Percentiles rank a stretch among this genome's conserved stretches.
phyloP scores from a whole-genome alignment of 495 filamentous ascomycete genomes.

The Viridothelium virens region DNA sequence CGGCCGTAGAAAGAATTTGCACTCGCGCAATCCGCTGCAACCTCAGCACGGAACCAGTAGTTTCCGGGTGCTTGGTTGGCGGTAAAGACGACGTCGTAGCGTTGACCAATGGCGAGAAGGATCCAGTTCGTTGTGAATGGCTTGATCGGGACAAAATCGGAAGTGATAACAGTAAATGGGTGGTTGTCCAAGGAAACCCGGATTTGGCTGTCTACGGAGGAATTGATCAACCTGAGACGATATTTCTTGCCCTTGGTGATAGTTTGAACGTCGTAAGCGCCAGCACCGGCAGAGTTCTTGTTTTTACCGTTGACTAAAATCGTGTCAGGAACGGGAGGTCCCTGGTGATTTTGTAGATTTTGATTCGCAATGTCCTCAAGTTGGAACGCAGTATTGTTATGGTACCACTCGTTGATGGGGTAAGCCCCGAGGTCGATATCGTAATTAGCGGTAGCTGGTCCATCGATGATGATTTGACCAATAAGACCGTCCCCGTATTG shows the following conservation, averaged over 20 bases:
- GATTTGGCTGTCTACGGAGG: constrained; percentile 30
- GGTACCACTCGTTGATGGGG: constrained; percentile 33
- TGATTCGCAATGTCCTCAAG: constrained; percentile 23
- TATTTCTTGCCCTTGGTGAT: constrained; percentile 34
- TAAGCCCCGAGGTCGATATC: constrained; percentile 34
- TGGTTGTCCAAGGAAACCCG: constrained; percentile 34
- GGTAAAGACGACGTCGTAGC: constrained; percentile 37
- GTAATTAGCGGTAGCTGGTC: constrained; percentile 35
- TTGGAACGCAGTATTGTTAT: constrained; percentile 15
- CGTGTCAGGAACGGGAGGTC: constrained; percentile 30
- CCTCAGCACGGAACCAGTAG: constrained; percentile 35
- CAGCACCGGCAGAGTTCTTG: constrained; percentile 27
- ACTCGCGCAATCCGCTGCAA: constrained; percentile 21
- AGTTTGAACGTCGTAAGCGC: constrained; percentile 27
- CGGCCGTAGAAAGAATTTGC: constrained; percentile 20
- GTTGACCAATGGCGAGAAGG: constrained; percentile 33
- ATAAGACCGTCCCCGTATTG: constrained; percentile 36
- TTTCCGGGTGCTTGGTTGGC: constrained; percentile 33
- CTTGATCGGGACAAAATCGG: constrained; percentile 35
- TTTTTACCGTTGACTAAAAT: constrained; percentile 36
- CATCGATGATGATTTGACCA: constrained; percentile 35
- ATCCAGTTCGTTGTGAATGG: constrained; percentile 25
- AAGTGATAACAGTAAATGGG: constrained; percentile 31
- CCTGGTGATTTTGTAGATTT: constrained; percentile 13
- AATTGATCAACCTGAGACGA: constrained; percentile 35